Conservation (phyloP, 2,329 filamentous ascomycete genomes). For the Ceratocystis eucalypticola region DNA sequence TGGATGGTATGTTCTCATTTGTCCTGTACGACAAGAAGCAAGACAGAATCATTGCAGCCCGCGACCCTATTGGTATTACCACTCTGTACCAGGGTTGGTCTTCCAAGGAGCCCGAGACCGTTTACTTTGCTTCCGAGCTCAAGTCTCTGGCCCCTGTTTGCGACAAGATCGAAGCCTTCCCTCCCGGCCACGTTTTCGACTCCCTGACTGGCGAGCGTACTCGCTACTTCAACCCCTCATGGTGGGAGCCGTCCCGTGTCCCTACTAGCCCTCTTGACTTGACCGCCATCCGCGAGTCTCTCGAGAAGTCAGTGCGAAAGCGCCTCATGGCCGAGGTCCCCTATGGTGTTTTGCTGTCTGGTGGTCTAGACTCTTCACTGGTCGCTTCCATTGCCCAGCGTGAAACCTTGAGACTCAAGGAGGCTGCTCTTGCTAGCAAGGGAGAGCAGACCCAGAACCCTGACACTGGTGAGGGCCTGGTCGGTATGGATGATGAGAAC, state of each 20-base stretch:
- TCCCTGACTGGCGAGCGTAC: constrained; percentile 76
- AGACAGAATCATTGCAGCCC: constrained; percentile 82
- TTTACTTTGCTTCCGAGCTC: constrained; percentile 94
- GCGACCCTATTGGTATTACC: constrained; percentile 93
- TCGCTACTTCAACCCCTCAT: constrained; percentile 80
- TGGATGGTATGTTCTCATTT: constrained; percentile 99
- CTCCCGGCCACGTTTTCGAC: constrained; percentile 90
- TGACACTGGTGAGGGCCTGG: constrained; percentile 51
- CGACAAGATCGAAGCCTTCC: constrained; percentile 89
- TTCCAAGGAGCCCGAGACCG: constrained; percentile 64
- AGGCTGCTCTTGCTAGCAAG: constrained; percentile 41
- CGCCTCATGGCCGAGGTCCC: constrained; percentile 97
- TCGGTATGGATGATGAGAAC: constrained; percentile 89
- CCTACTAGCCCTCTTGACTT: constrained; percentile 72
- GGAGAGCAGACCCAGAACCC: constrained; percentile 31
- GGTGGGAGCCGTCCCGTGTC: constrained; percentile 74
- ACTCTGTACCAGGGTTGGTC: constrained; percentile 94
- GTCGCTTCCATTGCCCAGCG: constrained; percentile 91
- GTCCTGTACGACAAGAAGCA: constrained; percentile 92
- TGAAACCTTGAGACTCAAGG: constrained; percentile 67
- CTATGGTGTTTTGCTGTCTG: constrained; percentile 89
- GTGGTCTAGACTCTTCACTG: constrained; percentile 88
- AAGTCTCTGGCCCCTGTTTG: constrained; percentile 89
- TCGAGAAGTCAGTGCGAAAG: constrained; percentile 89
- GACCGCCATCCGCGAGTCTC: constrained; percentile 62